Evolutionary conservation across 108 stramenopile species (phyloP).

Genomic region (Mediolabrus comicus): DNA sequence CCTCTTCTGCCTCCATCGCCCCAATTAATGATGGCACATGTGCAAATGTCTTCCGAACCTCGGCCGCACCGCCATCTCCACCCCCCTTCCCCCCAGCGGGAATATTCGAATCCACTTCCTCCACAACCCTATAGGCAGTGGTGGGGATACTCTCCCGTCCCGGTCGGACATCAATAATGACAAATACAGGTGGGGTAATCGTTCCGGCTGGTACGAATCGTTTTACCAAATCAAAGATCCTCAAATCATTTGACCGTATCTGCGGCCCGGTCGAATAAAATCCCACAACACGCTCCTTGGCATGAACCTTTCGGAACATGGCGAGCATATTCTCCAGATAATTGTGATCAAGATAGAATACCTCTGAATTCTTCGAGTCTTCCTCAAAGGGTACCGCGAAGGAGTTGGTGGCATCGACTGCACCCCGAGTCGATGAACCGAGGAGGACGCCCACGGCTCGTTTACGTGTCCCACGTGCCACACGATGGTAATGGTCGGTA

Average conservation of each 20-base stretch:
- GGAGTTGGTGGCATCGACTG: slow-evolving; percentile 88
- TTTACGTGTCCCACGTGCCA: slow-evolving; percentile 94
- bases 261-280: slow-evolving; percentile 94
- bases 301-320: slow-evolving; percentile 86
- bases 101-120: slow-evolving; percentile 64
- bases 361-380: slow-evolving; percentile 86
- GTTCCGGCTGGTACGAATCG: slow-evolving; percentile 70
- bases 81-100: slow-evolving; percentile 17
- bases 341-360: slow-evolving; percentile 99
- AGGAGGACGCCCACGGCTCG: slow-evolving; percentile 97
- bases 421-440: slow-evolving; percentile 75
- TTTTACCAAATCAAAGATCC: slow-evolving; percentile 82
- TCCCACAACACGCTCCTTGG: slow-evolving; percentile 93
- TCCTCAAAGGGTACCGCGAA: slow-evolving; percentile 99
- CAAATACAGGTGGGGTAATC: slow-evolving; percentile 87
- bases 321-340: slow-evolving; percentile 90
- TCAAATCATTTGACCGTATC: slow-evolving; percentile 89
- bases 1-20: slow-evolving; percentile 96
- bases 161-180: slow-evolving; percentile 97
- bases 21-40: slow-evolving; percentile 92
- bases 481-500: slow-evolving; percentile 98
- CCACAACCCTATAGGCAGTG: slow-evolving; percentile 92
- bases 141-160: slow-evolving; percentile 92
- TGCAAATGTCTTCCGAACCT: slow-evolving; percentile 90
- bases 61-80: slow-evolving; percentile 45